Evolutionary conservation across 2,329 filamentous ascomycete species (phyloP).

Genomic region (Cylindrodendrum hubeiense): DNA sequence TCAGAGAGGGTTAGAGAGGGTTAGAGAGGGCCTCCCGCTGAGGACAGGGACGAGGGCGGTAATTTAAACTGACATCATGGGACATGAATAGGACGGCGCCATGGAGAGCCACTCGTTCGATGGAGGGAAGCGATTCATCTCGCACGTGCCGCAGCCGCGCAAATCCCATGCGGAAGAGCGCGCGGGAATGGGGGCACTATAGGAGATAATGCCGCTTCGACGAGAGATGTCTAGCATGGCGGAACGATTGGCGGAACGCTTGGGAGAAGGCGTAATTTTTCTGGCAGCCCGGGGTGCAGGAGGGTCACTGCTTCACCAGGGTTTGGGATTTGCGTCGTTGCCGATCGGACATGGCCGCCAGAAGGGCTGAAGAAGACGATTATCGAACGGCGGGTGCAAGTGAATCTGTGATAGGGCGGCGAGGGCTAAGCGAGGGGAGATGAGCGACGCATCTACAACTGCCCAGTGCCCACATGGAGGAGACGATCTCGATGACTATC

Average conservation of each 20-base stretch:
- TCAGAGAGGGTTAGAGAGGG: too few relatives aligned
- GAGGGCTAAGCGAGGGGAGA: not conserved
- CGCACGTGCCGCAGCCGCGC: conserved; percentile 13
- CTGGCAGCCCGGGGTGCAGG: conserved; percentile 7
- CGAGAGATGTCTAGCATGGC: not conserved
- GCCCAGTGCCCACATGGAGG: too few relatives aligned
- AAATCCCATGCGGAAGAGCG: not conserved
- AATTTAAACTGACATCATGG: conserved; percentile 37
- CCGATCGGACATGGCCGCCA: conserved; percentile 22
- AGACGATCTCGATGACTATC: not conserved
- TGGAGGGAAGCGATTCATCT: conserved; percentile 25
- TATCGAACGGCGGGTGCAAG: not conserved
- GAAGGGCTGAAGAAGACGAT: not conserved
- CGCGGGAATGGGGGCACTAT: conserved; percentile 7
- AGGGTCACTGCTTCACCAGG: not conserved
- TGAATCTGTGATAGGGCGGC: not conserved
- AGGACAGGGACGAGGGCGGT: conserved; percentile 25
- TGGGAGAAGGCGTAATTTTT: not conserved
- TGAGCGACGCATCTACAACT: not conserved
- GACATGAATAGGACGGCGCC: not conserved
- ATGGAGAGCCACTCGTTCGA: conserved; percentile 26
- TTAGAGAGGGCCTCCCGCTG: not conserved
- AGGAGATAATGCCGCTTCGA: conserved; percentile 20
- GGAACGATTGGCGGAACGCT: not conserved
- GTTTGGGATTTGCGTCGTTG: conserved; percentile 11